Evolutionary conservation across 257 asterid species (phyloP), one percentile per base, ranked within the genome.

Genomic region (Phtheirospermum japonicum): DNA sequence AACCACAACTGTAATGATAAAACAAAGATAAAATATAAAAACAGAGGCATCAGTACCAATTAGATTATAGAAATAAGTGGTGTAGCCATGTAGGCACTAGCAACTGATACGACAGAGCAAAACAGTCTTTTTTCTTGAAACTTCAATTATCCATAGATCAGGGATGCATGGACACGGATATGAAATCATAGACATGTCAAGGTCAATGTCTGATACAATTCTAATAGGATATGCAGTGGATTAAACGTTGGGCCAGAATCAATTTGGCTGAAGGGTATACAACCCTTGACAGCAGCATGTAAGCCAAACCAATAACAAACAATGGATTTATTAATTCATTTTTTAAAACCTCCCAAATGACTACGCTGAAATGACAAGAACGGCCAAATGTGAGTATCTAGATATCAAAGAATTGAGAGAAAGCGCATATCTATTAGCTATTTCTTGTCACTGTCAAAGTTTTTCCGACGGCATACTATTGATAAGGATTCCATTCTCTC

Each of bases 1-100:
- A 28, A 63, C 65, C 65, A 68, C 48, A 18, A 19, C 43, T 48
- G 52, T 56, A 59, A 39, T n/a, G n/a, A 65, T 52, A 26, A 32
- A 39, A 46, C 14, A 32, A 54, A 39, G 63, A 48, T 49, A 32
- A 33, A 30, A 54, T 26, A 16, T 52, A 14, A 26, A 34, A 34
- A 12, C 46, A 67, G 11, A 18, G 37, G 40, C 26, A n/a, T 16
- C 30, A 31, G 23, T 31, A 61, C 10, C 61, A 32, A 6, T n/a
- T 43, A 32, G 57, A 43, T 63, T n/a, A 61, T 61, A 53, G 17
- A 61, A 65, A 60, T 6, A 20, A 33, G 14, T 23, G 57, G 19
- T 16, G 20, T 3, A 37, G 31, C 23, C 8, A 57, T n/a, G n/a
- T n/a, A n/a, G n/a, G n/a, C n/a, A n/a, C 51, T 37, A 31, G 39